Conservation (phyloP, 2,329 filamentous ascomycete genomes). For the Aspergillus latus region DNA sequence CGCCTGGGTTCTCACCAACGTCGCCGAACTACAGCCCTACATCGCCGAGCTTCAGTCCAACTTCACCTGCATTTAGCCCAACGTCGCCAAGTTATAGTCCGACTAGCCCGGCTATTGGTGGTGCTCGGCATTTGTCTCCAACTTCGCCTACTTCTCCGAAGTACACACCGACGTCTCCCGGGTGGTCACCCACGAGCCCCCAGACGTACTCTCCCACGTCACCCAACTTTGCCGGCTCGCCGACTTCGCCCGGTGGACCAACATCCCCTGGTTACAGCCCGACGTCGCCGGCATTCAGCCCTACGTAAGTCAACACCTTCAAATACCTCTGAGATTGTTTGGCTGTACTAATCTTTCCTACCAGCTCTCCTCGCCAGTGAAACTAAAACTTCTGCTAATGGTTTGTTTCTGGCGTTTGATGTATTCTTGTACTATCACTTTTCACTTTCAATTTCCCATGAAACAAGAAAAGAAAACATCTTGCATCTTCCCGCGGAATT, state of each 20-base stretch:
- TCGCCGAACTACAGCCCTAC: constrained; percentile 63
- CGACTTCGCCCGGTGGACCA: constrained; percentile 43
- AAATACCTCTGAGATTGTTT: too few species aligned
- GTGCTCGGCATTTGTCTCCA: constrained; percentile 43
- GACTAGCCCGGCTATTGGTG: constrained; percentile 51
- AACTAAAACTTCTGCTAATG: constrained; percentile 24
- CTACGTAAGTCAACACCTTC: constrained; percentile 36
- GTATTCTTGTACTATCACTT: constrained; percentile 42
- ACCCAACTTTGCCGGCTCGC: constrained; percentile 49
- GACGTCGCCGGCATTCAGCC: constrained; percentile 45
- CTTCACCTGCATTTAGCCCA: constrained; percentile 54
- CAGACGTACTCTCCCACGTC: constrained; percentile 53
- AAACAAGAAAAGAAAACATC: constrained; percentile 36
- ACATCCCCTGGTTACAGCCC: constrained; percentile 47
- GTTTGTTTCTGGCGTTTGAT: constrained; percentile 25
- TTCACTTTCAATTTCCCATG: constrained; percentile 22
- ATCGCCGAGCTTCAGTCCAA: constrained; percentile 56
- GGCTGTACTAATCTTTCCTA: constrained; percentile 14
- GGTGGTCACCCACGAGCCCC: constrained; percentile 50
- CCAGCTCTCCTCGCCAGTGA: constrained; percentile 45
- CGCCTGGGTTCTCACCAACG: constrained; percentile 57
- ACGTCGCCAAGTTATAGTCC: constrained; percentile 61
- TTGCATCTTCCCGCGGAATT: constrained; percentile 38
- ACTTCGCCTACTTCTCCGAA: constrained; percentile 53
- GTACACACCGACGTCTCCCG: constrained; percentile 58